These are phyloP conservation scores for Ogataea sp. DNA, from an alignment of 805 yeast genomes.

Conservation along the genomic window DNA sequence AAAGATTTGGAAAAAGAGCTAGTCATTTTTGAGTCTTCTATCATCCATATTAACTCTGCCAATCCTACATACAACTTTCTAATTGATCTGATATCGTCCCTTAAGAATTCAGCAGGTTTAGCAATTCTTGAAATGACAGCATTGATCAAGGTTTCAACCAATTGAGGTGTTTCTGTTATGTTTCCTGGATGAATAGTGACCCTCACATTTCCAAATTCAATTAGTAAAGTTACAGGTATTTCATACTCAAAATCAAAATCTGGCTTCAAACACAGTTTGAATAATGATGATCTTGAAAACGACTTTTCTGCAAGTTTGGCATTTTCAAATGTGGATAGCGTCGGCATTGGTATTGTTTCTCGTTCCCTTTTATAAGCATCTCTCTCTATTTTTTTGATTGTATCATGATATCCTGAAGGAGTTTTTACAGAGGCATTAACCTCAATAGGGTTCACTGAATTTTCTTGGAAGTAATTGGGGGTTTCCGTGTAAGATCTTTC, in stretches of 20 bases:
- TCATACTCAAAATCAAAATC: slow-evolving; percentile 11
- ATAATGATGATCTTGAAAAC: background rate
- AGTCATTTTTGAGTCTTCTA: slow-evolving; percentile 5
- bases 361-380: too few species aligned
- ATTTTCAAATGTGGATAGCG: too few species aligned
- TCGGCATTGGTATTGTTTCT: too few species aligned
- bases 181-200: slow-evolving; percentile 10
- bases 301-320: background rate
- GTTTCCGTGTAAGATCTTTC: too few species aligned
- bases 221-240: slow-evolving; percentile 6
- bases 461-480: too few species aligned
- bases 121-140: slow-evolving; percentile 4
- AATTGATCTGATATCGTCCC: slow-evolving; percentile 6
- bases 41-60: slow-evolving; percentile 16
- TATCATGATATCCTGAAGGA: background rate
- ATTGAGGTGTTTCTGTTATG: slow-evolving; percentile 3
- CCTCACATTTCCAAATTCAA: slow-evolving; percentile 9
- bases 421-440: too few species aligned
- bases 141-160: slow-evolving; percentile 6
- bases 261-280: background rate
- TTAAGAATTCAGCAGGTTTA: background rate
- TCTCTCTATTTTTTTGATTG: background rate
- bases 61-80: slow-evolving; percentile 17
- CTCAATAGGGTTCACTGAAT: too few species aligned
- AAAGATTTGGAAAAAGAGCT: slow-evolving; percentile 10